Evolutionary conservation across 2,329 filamentous ascomycete species (phyloP).

Genomic region (Fusarium caatingaense): DNA sequence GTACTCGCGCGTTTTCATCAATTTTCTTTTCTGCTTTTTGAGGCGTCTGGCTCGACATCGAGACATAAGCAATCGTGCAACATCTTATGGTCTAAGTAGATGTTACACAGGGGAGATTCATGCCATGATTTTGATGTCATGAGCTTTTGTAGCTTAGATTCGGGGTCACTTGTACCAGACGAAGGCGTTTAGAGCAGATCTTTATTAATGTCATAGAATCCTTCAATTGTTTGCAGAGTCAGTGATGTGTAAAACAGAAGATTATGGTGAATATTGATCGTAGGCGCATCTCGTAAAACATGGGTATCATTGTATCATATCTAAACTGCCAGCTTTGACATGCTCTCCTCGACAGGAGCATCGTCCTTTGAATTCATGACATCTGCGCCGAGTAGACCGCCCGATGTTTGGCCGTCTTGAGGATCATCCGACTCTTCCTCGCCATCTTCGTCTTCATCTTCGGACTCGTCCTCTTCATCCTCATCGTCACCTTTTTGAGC

Average conservation of each 20-base stretch:
- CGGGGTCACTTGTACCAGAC: conserved; percentile 44
- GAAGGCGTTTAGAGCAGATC: conserved; percentile 41
- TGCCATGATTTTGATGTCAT: conserved; percentile 49
- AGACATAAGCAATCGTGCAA: conserved; percentile 48
- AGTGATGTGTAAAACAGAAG: neutral
- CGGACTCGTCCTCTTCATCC: conserved; percentile 45
- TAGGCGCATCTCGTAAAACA: neutral
- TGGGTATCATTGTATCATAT: conserved; percentile 37
- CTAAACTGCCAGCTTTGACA: conserved; percentile 48
- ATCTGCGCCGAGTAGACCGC: conserved; percentile 40
- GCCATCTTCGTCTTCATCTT: conserved; percentile 47
- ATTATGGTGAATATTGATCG: neutral
- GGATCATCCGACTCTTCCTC: conserved; percentile 38
- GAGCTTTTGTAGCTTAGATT: conserved; percentile 57
- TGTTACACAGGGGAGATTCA: conserved; percentile 50
- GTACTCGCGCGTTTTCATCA: conserved; percentile 15
- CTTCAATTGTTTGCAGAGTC: conserved; percentile 8
- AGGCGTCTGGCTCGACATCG: conserved; percentile 36
- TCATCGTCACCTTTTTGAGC: conserved; percentile 52
- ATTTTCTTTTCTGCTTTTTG: conserved; percentile 31
- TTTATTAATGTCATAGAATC: conserved; percentile 40
- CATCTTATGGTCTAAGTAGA: conserved; percentile 54
- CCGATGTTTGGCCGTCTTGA: conserved; percentile 31
- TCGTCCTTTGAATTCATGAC: conserved; percentile 29
- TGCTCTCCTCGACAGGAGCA: conserved; percentile 41